Evolutionary conservation across 208 protist species (phyloP).

Genomic region (Naegleria gruberi): DNA sequence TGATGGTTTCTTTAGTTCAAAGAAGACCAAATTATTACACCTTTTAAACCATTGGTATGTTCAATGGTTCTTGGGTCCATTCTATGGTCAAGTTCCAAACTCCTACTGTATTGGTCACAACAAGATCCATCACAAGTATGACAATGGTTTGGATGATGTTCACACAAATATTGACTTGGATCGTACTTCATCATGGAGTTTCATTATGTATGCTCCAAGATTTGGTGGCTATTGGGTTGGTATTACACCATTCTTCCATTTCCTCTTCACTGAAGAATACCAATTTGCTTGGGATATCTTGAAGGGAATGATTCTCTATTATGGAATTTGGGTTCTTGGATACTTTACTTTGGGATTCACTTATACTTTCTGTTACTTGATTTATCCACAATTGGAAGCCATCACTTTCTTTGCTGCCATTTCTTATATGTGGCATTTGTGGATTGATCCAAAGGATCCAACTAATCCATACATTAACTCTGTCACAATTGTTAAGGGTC

Average conservation of each 20-base stretch:
- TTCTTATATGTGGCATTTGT: conserved; percentile 35
- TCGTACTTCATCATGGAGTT: conserved; percentile 29
- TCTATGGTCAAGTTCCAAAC: conserved; percentile 25
- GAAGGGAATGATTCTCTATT: conserved; percentile 25
- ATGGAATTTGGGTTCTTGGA: neutral
- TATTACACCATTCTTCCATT: conserved; percentile 32
- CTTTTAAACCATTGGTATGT: conserved; percentile 2
- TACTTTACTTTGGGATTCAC: neutral
- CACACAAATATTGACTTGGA: conserved; percentile 35
- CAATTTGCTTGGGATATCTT: neutral
- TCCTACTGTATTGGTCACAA: conserved; percentile 26
- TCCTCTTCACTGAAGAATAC: conserved; percentile 22
- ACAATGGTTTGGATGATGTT: conserved; percentile 36
- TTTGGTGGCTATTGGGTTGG: conserved; percentile 31
- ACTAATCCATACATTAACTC: conserved; percentile 33
- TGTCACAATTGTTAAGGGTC: conserved; percentile 35
- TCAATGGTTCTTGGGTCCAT: conserved; percentile 28
- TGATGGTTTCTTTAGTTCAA: conserved; percentile 23
- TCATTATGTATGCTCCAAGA: conserved; percentile 33
- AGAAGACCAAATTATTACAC: neutral
- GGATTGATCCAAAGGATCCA: conserved; percentile 36
- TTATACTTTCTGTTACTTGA: conserved; percentile 26
- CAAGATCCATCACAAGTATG: conserved; percentile 39
- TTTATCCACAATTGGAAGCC: conserved; percentile 33
- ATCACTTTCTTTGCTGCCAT: conserved; percentile 33